A percentile compares a stretch with the other conserved stretches of the same genome.
These are phyloP conservation scores for Chrysoporthe puriensis DNA, from an alignment of 2,329 filamentous ascomycete genomes.

Conservation along the genomic window DNA sequence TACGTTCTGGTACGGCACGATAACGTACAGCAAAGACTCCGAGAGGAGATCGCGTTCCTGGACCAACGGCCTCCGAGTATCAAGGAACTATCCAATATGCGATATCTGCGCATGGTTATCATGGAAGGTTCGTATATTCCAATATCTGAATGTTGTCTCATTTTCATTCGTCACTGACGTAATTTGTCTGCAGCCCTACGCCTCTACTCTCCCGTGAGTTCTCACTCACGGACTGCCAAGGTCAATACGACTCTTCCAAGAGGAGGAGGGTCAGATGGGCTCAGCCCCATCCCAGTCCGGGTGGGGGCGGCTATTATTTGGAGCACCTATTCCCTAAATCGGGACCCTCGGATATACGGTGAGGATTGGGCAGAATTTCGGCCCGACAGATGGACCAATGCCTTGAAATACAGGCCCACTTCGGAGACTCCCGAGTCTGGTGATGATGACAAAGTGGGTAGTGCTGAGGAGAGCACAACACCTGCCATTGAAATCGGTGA, in stretches of 20 bases:
- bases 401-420: neutral
- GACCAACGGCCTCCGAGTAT: constrained; percentile 9
- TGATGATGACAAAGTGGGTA: neutral
- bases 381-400: constrained; percentile 25
- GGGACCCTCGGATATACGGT: constrained; percentile 24
- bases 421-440: neutral
- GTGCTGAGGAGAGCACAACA: neutral
- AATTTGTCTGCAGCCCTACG: constrained; percentile 17
- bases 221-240: constrained; percentile 23
- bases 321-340: constrained; percentile 28
- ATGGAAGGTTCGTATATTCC: constrained; percentile 17
- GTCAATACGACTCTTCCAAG: constrained; percentile 20
- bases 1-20: constrained; percentile 16
- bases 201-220: constrained; percentile 25
- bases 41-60: constrained; percentile 20
- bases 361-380: constrained; percentile 26
- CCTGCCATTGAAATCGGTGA: constrained; percentile 9
- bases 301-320: constrained; percentile 26
- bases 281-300: constrained; percentile 15
- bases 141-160: neutral
- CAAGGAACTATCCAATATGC: constrained; percentile 15
- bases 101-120: constrained; percentile 21
- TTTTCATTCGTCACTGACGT: neutral
- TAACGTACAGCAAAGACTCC: constrained; percentile 12
- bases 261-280: constrained; percentile 21